phyloP scores from a whole-genome alignment of 768 basidiomycete genomes.

The Royoungia palumana region DNA sequence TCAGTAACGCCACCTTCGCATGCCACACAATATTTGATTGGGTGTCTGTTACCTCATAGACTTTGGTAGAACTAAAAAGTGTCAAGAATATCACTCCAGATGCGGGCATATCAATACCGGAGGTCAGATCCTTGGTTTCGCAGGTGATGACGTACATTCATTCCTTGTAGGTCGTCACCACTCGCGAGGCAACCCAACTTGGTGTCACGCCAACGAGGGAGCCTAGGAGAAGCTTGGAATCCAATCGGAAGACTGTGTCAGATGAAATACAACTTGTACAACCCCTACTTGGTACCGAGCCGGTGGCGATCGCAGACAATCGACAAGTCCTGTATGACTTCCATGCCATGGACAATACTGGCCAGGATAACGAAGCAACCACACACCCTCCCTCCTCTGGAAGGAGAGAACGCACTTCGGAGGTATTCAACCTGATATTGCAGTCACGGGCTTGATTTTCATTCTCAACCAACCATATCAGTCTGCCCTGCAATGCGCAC shows the following conservation, averaged over 20 bases:
- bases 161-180: conserved; percentile 6
- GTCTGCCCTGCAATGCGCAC: conserved; percentile 10
- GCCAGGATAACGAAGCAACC: not conserved
- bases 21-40: not conserved
- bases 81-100: not conserved
- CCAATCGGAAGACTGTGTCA: conserved; percentile 6
- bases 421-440: conserved; percentile 9
- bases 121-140: conserved; percentile 15
- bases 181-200: not conserved
- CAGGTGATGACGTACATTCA: not conserved
- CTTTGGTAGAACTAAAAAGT: not conserved
- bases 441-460: not conserved
- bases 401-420: not conserved
- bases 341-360: not conserved
- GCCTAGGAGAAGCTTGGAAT: conserved; percentile 29
- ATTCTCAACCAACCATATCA: conserved; percentile 11
- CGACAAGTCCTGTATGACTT: not conserved
- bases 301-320: not conserved
- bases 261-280: not conserved
- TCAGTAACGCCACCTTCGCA: conserved; percentile 6
- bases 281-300: not conserved
- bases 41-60: conserved; percentile 1
- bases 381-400: conserved; percentile 4
- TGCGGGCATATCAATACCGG: not conserved
- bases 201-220: conserved; percentile 27